Percentiles rank a stretch among this genome's conserved stretches.
phyloP scores from a whole-genome alignment of 2,329 filamentous ascomycete genomes.

The Aspergillus sp. region DNA sequence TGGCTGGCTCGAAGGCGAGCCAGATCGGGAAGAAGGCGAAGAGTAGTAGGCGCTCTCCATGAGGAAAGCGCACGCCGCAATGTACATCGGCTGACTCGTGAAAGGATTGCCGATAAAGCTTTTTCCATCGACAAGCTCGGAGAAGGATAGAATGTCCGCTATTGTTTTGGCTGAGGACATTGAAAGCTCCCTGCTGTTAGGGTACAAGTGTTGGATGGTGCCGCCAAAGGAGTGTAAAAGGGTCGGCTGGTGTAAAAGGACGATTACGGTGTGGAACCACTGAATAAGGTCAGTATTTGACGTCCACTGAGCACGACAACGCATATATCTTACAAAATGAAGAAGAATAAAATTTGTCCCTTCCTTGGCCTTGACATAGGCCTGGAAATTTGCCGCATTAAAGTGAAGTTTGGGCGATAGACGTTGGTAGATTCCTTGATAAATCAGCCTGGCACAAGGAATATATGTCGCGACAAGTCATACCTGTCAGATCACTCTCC shows the following conservation, averaged over 20 bases:
- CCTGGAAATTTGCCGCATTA: slow-evolving; percentile 83
- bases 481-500: slow-evolving; percentile 74
- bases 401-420: slow-evolving; percentile 78
- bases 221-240: slow-evolving; percentile 76
- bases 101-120: slow-evolving; percentile 89
- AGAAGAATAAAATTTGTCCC: slow-evolving; percentile 85
- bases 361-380: slow-evolving; percentile 78
- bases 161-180: slow-evolving; percentile 93
- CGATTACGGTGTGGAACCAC: slow-evolving; percentile 87
- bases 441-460: slow-evolving; percentile 8
- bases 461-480: slow-evolving; percentile 38
- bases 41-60: slow-evolving; percentile 78
- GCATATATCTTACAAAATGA: slow-evolving; percentile 60
- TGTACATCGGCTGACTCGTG: slow-evolving; percentile 88
- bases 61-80: slow-evolving; percentile 85
- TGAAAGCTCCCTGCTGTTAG: slow-evolving; percentile 78
- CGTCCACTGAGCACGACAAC: background rate
- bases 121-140: slow-evolving; percentile 81
- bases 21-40: slow-evolving; percentile 65
- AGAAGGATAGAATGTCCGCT: slow-evolving; percentile 84
- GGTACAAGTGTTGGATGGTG: slow-evolving; percentile 71
- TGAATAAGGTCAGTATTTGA: slow-evolving; percentile 26
- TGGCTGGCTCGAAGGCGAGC: slow-evolving; percentile 52
- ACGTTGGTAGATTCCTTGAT: slow-evolving; percentile 66
- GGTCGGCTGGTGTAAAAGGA: slow-evolving; percentile 82